Evolutionary conservation across 441 rosid species (phyloP).

Genomic region (Corymbia calophylla): DNA sequence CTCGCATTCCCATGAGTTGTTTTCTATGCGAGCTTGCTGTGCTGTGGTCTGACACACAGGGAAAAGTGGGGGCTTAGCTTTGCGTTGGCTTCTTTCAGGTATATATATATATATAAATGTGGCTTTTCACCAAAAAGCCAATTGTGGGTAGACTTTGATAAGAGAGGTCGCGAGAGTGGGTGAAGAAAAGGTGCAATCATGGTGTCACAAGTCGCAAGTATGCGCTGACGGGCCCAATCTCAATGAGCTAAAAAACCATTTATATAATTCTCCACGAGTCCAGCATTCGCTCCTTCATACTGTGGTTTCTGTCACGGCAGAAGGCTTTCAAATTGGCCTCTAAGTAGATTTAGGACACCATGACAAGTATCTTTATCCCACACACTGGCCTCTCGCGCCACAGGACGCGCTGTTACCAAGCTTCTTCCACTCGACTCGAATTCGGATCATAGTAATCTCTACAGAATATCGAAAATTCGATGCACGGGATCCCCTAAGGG

Average conservation of each 20-base stretch:
- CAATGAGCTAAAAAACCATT: background rate
- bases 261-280: background rate
- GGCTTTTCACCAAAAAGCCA: background rate
- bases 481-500: no score
- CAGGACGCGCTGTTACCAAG: no score
- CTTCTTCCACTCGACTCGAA: no score
- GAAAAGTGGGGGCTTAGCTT: background rate
- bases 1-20: background rate
- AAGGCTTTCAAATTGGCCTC: background rate
- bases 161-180: background rate
- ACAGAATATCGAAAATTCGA: no score
- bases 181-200: constrained; percentile 3
- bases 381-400: no score
- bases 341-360: background rate
- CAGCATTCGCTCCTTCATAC: background rate
- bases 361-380: no score
- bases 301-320: background rate
- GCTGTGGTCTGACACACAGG: background rate
- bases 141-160: background rate
- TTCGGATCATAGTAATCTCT: no score
- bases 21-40: background rate
- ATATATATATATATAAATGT: background rate
- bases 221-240: constrained; percentile 6
- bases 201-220: background rate
- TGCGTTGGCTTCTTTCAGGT: background rate